Percentiles rank a stretch among this genome's conserved stretches.
Conservation (phyloP, 176 grass and related monocot species). For the Oryza australiensis region DNA sequence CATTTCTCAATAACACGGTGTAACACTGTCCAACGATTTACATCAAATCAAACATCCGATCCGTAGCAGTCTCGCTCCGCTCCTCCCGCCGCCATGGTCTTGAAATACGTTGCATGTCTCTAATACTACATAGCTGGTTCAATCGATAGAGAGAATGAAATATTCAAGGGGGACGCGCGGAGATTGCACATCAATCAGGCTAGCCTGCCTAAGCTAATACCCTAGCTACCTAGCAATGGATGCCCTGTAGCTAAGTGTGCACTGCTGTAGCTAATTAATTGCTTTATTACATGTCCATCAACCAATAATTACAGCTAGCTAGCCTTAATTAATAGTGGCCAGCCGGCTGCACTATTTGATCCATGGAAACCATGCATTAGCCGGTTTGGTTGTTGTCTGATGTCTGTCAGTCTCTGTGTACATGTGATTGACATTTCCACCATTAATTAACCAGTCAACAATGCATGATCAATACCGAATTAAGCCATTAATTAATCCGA, state of each 20-base stretch:
- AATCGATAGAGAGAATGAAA: neutral
- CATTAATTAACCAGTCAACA: neutral
- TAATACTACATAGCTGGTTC: too few species aligned
- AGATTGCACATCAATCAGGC: neutral
- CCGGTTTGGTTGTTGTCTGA: constrained; percentile 6
- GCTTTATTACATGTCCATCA: constrained; percentile 28
- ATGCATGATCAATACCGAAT: neutral
- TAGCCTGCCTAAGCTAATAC: neutral
- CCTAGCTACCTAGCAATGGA: neutral
- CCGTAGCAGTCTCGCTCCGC: too few species aligned
- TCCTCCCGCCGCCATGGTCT: too few species aligned
- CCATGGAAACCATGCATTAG: neutral
- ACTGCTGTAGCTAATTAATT: constrained; percentile 36
- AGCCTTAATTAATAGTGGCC: constrained; percentile 17
- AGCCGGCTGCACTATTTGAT: constrained; percentile 12
- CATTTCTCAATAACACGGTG: too few species aligned
- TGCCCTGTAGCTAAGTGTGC: constrained; percentile 9
- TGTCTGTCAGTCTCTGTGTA: neutral
- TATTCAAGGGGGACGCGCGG: neutral
- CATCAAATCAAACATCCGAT: too few species aligned
- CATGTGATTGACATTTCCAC: neutral
- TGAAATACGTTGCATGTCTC: too few species aligned
- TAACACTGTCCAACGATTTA: too few species aligned
- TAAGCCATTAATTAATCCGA: neutral
- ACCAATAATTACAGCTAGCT: constrained; percentile 33